Evolutionary conservation across 305 asterid genomes (phyloP).

Genomic region (Fraxinus angustifolia): DNA sequence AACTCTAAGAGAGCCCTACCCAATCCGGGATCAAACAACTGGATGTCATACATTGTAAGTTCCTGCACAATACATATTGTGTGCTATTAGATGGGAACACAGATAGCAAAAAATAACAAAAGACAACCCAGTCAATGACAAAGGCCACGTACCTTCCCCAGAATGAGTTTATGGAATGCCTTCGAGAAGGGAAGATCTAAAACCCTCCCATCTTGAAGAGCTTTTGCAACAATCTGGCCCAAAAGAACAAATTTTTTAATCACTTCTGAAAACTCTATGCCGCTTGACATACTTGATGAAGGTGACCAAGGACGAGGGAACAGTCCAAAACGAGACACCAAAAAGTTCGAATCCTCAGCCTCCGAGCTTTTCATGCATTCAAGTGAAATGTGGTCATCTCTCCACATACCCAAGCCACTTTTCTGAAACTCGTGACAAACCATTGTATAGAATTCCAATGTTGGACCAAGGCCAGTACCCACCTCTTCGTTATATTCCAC

Average conservation of each 20-base stretch:
- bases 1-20: conserved; percentile 76
- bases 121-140: conserved; percentile 8
- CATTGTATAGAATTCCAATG: conserved; percentile 83
- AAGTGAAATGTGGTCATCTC: conserved; percentile 51
- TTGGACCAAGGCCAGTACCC: conserved; percentile 98
- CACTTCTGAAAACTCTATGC: conserved; percentile 52
- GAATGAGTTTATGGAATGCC: conserved; percentile 76
- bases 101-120: conserved; percentile 18
- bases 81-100: conserved; percentile 14
- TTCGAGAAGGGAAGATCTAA: conserved; percentile 90
- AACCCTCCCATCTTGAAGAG: conserved; percentile 90
- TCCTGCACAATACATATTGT: conserved; percentile 47
- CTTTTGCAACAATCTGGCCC: conserved; percentile 83
- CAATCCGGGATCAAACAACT: conserved; percentile 76
- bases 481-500: conserved; percentile 94
- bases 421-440: conserved; percentile 86
- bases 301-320: conserved; percentile 93
- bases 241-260: conserved; percentile 63
- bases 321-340: conserved; percentile 65
- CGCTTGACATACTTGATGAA: conserved; percentile 29
- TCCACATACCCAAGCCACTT: conserved; percentile 80
- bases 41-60: conserved; percentile 70
- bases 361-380: conserved; percentile 24
- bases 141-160: conserved; percentile 58
- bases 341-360: conserved; percentile 38